These are phyloP conservation scores for Cercis canadensis DNA, from an alignment of 306 rosid genomes.

Conservation along the genomic window DNA sequence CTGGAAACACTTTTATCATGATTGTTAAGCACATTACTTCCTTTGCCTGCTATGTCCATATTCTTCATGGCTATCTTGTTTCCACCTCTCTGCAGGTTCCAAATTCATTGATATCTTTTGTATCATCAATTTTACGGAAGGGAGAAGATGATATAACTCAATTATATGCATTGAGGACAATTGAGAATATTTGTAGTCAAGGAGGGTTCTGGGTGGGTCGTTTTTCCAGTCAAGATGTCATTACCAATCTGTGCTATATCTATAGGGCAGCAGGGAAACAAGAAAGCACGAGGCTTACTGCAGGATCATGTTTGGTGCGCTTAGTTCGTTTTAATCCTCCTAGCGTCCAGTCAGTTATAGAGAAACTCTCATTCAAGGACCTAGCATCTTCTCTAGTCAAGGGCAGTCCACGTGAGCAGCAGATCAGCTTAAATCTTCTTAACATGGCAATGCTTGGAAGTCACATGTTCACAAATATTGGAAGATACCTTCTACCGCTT, in stretches of 20 bases:
- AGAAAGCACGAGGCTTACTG: slow-evolving; percentile 95
- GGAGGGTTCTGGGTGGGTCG: slow-evolving; percentile 93
- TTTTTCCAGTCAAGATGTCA: slow-evolving; percentile 81
- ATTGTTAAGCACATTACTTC: neutral
- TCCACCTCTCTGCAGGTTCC: slow-evolving; percentile 64
- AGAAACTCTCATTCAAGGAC: slow-evolving; percentile 83
- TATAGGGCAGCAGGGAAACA: slow-evolving; percentile 90
- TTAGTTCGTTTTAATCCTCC: slow-evolving; percentile 84
- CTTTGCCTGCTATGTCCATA: slow-evolving; percentile 5
- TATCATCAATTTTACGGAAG: slow-evolving; percentile 81
- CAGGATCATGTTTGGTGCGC: slow-evolving; percentile 98
- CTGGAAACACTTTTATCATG: neutral
- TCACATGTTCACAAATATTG: slow-evolving; percentile 71
- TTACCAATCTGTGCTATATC: slow-evolving; percentile 80
- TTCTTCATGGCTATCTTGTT: slow-evolving; percentile 22
- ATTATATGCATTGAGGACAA: slow-evolving; percentile 89
- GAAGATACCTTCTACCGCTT: slow-evolving; percentile 73
- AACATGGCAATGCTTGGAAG: slow-evolving; percentile 91
- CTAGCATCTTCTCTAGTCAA: slow-evolving; percentile 78
- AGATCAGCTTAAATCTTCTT: slow-evolving; percentile 89
- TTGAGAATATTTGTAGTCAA: slow-evolving; percentile 91
- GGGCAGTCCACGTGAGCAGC: slow-evolving; percentile 92
- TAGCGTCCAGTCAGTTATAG: slow-evolving; percentile 72
- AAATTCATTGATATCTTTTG: slow-evolving; percentile 80
- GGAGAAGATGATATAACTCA: slow-evolving; percentile 98